Evolutionary conservation across 164 flowering plant species (phyloP).

Genomic region (Berberis thunbergii): DNA sequence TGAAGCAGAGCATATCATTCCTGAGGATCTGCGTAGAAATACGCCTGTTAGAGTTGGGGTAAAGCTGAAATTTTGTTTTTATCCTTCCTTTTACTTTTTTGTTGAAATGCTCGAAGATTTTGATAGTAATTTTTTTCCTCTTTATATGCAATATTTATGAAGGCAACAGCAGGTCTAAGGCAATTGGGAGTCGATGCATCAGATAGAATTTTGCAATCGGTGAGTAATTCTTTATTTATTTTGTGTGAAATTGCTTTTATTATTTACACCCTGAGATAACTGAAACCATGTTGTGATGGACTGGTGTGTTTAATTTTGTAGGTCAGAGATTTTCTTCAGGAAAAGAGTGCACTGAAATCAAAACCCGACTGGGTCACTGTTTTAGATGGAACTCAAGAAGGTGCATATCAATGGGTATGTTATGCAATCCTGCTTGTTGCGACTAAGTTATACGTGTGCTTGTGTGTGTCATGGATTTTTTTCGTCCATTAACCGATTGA

Average conservation of each 20-base stretch:
- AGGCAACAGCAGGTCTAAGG: conserved; percentile 99
- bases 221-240: conserved; percentile 11
- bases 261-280: neutral
- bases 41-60: conserved; percentile 97
- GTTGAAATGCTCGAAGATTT: neutral
- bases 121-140: neutral
- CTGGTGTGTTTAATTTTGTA: conserved; percentile 9
- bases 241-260: neutral
- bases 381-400: conserved; percentile 91
- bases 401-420: conserved; percentile 92
- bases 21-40: conserved; percentile 36
- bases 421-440: neutral
- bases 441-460: neutral
- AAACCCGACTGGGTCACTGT: conserved; percentile 63
- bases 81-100: neutral
- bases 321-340: conserved; percentile 73
- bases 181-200: conserved; percentile 64
- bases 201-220: conserved; percentile 85
- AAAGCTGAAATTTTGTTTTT: conserved; percentile 7
- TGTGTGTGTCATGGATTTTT: conserved; percentile 2
- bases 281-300: neutral
- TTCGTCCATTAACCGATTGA: neutral
- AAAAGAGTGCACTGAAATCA: conserved; percentile 49
- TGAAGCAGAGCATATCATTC: conserved; percentile 63
- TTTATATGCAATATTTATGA: conserved; percentile 7